phyloP scores from a whole-genome alignment of 148 eudicot species.

The Pharnaceum exiguum region DNA sequence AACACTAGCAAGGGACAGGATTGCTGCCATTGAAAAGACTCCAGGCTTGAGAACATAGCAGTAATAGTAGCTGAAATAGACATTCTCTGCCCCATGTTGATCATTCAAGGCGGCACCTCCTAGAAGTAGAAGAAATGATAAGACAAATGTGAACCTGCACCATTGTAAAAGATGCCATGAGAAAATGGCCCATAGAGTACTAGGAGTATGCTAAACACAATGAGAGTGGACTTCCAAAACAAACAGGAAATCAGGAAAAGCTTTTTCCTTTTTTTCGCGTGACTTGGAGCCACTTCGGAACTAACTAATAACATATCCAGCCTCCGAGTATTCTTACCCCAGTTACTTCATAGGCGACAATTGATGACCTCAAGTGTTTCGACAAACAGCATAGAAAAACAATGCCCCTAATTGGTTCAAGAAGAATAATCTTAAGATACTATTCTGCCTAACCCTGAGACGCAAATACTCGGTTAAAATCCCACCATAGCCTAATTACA shows the following conservation, averaged over 20 bases:
- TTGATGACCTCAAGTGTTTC: too few species aligned
- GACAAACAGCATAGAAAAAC: too few species aligned
- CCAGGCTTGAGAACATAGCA: constrained; percentile 83
- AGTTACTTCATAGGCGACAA: too few species aligned
- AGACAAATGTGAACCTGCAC: constrained; percentile 69
- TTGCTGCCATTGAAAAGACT: constrained; percentile 72
- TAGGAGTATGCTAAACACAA: not conserved
- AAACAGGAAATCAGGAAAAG: not conserved
- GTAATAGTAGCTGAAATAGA: constrained; percentile 49
- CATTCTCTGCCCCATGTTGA: constrained; percentile 49
- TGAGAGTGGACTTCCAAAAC: not conserved
- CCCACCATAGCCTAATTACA: too few species aligned
- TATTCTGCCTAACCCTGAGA: too few species aligned
- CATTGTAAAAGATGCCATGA: not conserved
- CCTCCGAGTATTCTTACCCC: too few species aligned
- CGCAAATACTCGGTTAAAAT: too few species aligned
- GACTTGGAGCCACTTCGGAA: too few species aligned
- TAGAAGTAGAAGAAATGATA: constrained; percentile 66
- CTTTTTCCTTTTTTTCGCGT: too few species aligned
- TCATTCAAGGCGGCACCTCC: constrained; percentile 76
- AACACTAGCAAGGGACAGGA: constrained; percentile 62
- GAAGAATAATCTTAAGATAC: too few species aligned
- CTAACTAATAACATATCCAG: too few species aligned
- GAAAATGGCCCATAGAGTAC: not conserved
- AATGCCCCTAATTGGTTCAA: too few species aligned